These are phyloP conservation scores for Kernera saxatilis DNA, from an alignment of 345 rosid genomes.

Conservation along the genomic window DNA sequence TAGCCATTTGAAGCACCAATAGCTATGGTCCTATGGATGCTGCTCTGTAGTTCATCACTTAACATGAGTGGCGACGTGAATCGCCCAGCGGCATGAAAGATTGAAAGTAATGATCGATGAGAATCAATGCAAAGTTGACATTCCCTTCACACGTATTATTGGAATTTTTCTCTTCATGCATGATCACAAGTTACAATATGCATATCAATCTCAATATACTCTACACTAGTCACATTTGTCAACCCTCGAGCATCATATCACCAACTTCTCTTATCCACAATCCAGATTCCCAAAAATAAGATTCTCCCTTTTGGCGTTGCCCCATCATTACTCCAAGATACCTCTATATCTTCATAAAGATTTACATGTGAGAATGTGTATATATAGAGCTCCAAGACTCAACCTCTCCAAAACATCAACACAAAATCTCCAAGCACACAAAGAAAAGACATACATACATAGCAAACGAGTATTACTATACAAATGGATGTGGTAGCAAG, in stretches of 20 bases:
- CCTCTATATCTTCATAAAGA: neutral
- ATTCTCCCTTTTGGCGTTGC: slow-evolving; percentile 11
- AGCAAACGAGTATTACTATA: slow-evolving; percentile 2
- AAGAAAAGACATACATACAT: neutral
- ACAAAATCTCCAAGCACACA: neutral
- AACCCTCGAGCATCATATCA: slow-evolving; percentile 30
- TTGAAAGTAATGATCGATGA: slow-evolving; percentile 11
- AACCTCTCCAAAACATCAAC: slow-evolving; percentile 17
- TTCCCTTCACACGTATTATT: slow-evolving; percentile 28
- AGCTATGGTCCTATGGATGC: neutral
- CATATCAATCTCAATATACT: slow-evolving; percentile 5
- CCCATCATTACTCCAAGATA: slow-evolving; percentile 11
- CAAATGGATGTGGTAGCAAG: slow-evolving; percentile 74
- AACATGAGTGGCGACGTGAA: slow-evolving; percentile 2
- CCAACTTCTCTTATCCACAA: slow-evolving; percentile 28
- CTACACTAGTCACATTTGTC: slow-evolving; percentile 11
- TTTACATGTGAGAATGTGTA: neutral
- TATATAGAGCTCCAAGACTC: slow-evolving; percentile 20
- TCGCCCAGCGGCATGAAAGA: neutral
- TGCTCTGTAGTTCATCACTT: neutral
- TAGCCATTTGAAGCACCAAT: neutral
- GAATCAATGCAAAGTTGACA: slow-evolving; percentile 37
- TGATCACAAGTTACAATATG: slow-evolving; percentile 27
- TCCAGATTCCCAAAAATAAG: neutral
- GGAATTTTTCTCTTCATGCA: slow-evolving; percentile 22